Evolutionary conservation across 2,329 filamentous ascomycete genomes (phyloP), one percentile per base, ranked within the genome.

Genomic region (Ascochyta koolunga): DNA sequence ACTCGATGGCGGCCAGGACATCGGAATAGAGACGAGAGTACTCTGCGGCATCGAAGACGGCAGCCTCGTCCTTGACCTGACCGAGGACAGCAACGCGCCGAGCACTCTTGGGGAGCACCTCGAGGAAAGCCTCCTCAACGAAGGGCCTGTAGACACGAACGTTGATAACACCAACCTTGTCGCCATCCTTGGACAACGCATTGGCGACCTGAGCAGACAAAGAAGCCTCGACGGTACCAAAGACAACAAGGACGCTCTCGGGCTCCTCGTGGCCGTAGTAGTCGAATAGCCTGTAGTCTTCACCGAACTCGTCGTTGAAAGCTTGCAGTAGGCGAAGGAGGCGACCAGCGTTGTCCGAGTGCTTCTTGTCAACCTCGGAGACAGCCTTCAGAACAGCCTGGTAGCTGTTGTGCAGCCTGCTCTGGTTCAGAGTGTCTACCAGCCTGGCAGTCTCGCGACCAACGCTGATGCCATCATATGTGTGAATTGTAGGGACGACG

Each of bases 131-230:
- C 73, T 97, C 92, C 78, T 99, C 95, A 27, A 95, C 86, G 70
- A 99, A 98, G 15, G 95, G 95, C 37, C 93, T 87, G 81, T 98
- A 99, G 50, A 99, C 83, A 60, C 95, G 89, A 40, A 98, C 93
- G 67, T 91, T 93, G 75, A 99, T 82, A 33, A 93, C 89, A 66
- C 95, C 95, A 57, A 97, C 85, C 78, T 88, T 91, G 70, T 84
- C 83, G 61, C 89, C 92, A 60, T 88, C 83, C 59, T 85, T 83
- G 25, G 89, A 84, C 40, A 98, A 81, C 35, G 87, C 86, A 37
- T 82, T 80, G 10, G 91, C 87, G 47, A 96, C 86, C 77, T 97
- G 91, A 61, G 89, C 87, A 52, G 91, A 87, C 56, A 98, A 80
- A 66, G 95, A 92, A 13, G 90, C 86, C 79, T 99, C 95, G 5